A percentile compares a stretch with the other conserved stretches of the same genome.
These are phyloP conservation scores for Amauroascus verrucosus DNA, from an alignment of 2,329 filamentous ascomycete genomes.

Conservation along the genomic window DNA sequence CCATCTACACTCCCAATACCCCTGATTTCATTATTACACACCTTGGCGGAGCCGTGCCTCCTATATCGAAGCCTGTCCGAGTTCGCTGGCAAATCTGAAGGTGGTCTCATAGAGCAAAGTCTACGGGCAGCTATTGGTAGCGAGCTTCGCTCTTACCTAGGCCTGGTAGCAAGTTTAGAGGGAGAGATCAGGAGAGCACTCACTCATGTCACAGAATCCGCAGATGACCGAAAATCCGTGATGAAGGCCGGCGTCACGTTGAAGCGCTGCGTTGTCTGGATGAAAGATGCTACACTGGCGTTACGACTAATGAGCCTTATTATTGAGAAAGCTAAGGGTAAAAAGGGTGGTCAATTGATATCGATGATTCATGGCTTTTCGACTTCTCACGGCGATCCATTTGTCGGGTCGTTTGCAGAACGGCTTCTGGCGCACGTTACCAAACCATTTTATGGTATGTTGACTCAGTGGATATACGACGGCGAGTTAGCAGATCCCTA, in stretches of 20 bases:
- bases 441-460: slow-evolving; percentile 89
- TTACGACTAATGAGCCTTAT: slow-evolving; percentile 87
- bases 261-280: slow-evolving; percentile 95
- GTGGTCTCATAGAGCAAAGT: slow-evolving; percentile 84
- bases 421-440: slow-evolving; percentile 78
- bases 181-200: slow-evolving; percentile 80
- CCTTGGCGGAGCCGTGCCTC: slow-evolving; percentile 84
- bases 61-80: slow-evolving; percentile 70
- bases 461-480: slow-evolving; percentile 95
- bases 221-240: slow-evolving; percentile 49
- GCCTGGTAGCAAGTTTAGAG: slow-evolving; percentile 82
- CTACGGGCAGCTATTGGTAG: slow-evolving; percentile 73
- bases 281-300: slow-evolving; percentile 90
- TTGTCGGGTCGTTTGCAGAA: slow-evolving; percentile 87
- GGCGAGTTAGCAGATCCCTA: slow-evolving; percentile 96
- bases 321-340: slow-evolving; percentile 72
- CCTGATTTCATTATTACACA: slow-evolving; percentile 75
- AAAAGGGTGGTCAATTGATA: slow-evolving; percentile 83
- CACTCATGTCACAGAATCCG: slow-evolving; percentile 53
- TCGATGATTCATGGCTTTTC: slow-evolving; percentile 89
- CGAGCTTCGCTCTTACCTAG: slow-evolving; percentile 81
- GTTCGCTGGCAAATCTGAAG: slow-evolving; percentile 72
- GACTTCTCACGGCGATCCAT: slow-evolving; percentile 86
- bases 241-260: slow-evolving; percentile 84
- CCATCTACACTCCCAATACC: slow-evolving; percentile 72